Conservation (phyloP, 805 yeast genomes). For the Nakazawaea laoshanensis region DNA sequence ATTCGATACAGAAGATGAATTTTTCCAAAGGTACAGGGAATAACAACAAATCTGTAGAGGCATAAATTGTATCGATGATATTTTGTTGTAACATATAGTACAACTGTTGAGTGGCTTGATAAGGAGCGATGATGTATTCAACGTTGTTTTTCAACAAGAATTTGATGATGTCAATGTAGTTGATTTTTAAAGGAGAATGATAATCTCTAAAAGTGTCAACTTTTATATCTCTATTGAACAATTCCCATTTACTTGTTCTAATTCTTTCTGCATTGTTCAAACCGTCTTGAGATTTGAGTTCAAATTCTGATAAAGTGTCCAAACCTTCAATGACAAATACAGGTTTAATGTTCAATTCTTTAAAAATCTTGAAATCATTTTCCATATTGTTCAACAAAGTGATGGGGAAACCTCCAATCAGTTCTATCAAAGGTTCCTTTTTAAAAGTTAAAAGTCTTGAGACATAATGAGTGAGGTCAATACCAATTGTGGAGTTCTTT, state of each 20-base stretch:
- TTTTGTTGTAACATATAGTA: slow-evolving; percentile 53
- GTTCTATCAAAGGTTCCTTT: slow-evolving; percentile 63
- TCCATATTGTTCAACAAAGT: slow-evolving; percentile 49
- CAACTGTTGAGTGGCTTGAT: slow-evolving; percentile 71
- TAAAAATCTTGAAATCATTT: slow-evolving; percentile 53
- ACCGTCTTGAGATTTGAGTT: slow-evolving; percentile 17
- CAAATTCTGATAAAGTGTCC: slow-evolving; percentile 6
- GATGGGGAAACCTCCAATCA: slow-evolving; percentile 75
- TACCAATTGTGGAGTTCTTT: slow-evolving; percentile 64
- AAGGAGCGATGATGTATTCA: slow-evolving; percentile 76
- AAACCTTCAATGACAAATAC: slow-evolving; percentile 74
- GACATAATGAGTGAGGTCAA: slow-evolving; percentile 76
- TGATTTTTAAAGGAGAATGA: slow-evolving; percentile 41
- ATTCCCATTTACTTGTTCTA: slow-evolving; percentile 40
- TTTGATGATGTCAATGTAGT: slow-evolving; percentile 46
- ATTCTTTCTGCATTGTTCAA: slow-evolving; percentile 29
- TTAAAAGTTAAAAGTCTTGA: slow-evolving; percentile 51
- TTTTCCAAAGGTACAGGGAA: slow-evolving; percentile 50
- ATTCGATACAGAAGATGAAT: slow-evolving; percentile 66
- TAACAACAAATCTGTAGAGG: slow-evolving; percentile 74
- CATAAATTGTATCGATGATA: slow-evolving; percentile 68
- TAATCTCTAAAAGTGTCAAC: slow-evolving; percentile 44
- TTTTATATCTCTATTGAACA: slow-evolving; percentile 20
- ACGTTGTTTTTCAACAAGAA: slow-evolving; percentile 47
- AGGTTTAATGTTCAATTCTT: slow-evolving; percentile 61